Conservation (phyloP, 768 basidiomycete species). For the Boletus huronensis region DNA sequence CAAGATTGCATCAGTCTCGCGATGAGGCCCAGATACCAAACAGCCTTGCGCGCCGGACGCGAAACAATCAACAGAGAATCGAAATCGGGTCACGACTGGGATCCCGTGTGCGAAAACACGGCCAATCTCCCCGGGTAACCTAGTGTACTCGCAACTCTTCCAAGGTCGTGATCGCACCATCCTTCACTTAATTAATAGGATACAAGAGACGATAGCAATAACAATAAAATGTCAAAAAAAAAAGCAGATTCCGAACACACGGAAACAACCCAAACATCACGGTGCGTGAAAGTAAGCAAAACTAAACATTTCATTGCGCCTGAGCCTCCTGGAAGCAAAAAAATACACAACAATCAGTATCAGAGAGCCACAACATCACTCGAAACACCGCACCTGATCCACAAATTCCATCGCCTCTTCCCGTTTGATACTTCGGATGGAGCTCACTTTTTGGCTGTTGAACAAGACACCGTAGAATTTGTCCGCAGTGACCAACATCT, state of each 20-base stretch:
- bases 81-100: background rate
- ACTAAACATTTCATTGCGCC: conserved; percentile 33
- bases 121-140: background rate
- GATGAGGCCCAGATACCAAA: background rate
- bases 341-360: background rate
- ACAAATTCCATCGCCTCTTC: conserved; percentile 95
- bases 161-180: background rate
- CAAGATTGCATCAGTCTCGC: background rate
- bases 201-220: conserved; percentile 19
- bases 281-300: background rate
- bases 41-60: background rate
- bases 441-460: conserved; percentile 92
- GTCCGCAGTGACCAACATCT: conserved; percentile 94
- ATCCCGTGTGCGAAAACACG: background rate
- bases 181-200: background rate
- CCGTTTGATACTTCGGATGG: conserved; percentile 79
- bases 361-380: background rate
- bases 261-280: background rate
- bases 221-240: conserved; percentile 10
- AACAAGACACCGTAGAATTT: conserved; percentile 97
- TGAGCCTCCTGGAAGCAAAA: conserved; percentile 40
- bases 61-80: too few species aligned
- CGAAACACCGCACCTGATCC: conserved; percentile 58
- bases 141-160: background rate
- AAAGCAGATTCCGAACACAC: background rate